Percentiles rank a stretch among this genome's conserved stretches.
phyloP scores from a whole-genome alignment of 2,329 filamentous ascomycete genomes.

The Lecanicillium sp. region DNA sequence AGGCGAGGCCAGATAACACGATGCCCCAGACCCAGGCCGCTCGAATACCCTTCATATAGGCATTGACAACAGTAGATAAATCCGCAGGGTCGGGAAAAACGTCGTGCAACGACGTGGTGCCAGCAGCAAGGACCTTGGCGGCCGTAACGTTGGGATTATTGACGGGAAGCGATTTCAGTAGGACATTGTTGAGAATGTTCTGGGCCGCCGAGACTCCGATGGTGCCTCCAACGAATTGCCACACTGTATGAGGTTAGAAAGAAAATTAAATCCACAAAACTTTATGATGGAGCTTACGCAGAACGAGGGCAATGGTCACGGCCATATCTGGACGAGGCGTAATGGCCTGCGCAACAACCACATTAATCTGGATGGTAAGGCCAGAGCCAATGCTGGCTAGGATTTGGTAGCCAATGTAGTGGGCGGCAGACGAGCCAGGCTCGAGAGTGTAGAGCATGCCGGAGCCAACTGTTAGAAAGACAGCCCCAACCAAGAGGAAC shows the following conservation, averaged over 20 bases:
- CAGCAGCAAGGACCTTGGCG: slow-evolving; percentile 24
- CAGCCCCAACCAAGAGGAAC: neutral
- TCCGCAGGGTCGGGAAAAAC: slow-evolving; percentile 38
- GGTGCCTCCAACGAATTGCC: slow-evolving; percentile 36
- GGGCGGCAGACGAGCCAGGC: slow-evolving; percentile 22
- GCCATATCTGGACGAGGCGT: slow-evolving; percentile 21
- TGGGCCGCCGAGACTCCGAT: slow-evolving; percentile 36
- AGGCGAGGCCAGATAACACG: too few species aligned
- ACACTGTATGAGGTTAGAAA: slow-evolving; percentile 19
- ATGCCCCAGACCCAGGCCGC: too few species aligned
- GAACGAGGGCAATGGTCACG: neutral
- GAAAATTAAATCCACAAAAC: neutral
- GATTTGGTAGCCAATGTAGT: slow-evolving; percentile 44
- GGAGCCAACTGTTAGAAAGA: neutral
- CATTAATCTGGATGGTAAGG: slow-evolving; percentile 33
- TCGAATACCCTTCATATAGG: slow-evolving; percentile 55
- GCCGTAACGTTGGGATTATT: slow-evolving; percentile 25
- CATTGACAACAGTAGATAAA: slow-evolving; percentile 42
- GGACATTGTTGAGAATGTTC: slow-evolving; percentile 29
- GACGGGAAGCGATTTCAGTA: slow-evolving; percentile 22
- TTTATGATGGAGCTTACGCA: slow-evolving; percentile 8
- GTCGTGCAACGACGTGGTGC: slow-evolving; percentile 43
- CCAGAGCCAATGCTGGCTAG: slow-evolving; percentile 37
- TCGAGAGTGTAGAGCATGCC: slow-evolving; percentile 33
- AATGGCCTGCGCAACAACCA: slow-evolving; percentile 33